Evolutionary conservation across 805 yeast species (phyloP), one percentile per base, ranked within the genome.

Genomic region (Pichia occidentalis): DNA sequence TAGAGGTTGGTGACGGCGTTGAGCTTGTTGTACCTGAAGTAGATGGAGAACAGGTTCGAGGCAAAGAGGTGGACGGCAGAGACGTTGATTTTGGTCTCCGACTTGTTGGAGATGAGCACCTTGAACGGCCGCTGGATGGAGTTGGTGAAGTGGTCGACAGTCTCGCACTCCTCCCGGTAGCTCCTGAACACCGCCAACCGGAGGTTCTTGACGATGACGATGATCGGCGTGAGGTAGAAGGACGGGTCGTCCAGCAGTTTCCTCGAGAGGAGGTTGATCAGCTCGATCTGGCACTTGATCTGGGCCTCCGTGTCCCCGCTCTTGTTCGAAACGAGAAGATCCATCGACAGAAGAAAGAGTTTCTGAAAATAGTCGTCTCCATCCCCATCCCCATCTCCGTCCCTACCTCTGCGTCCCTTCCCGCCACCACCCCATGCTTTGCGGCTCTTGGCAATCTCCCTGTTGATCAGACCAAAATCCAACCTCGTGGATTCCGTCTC

Each of bases 11-110:
- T 28, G 3, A 21, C 31, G 12, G 42, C 42, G 21, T 27, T 38
- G 4, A 38, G 7, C 18, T 29, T 27, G n/a, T 32, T 32, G 24
- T 38, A 38, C 16, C 25, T 32, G 19, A 38, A 34, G 22, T 38
- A 38, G 16, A 32, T 32, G n/a, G 42, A 32, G 16, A 38, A 38
- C 17, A 38, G 17, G 17, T 38, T 34, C 4, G 42, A 32, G 11
- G 42, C 29, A 38, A 38, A 38, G 4, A 38, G 33, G 18, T 38
- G 42, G 9, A 38, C 19, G 13, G 42, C 42, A 14, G 42, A 38
- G 7, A 38, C 29, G 14, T 38, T 38, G 18, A 38, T 38, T 17
- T 13, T 22, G 14, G 23, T 32, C 9, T 38, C 42, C 2, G 42
- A 32, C 25, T 38, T 38, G 24, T 38, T 38, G 11, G 42, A 38